Percentiles rank a stretch among this genome's conserved stretches.
phyloP scores from a whole-genome alignment of 345 rosid genomes.

The Draba incana region DNA sequence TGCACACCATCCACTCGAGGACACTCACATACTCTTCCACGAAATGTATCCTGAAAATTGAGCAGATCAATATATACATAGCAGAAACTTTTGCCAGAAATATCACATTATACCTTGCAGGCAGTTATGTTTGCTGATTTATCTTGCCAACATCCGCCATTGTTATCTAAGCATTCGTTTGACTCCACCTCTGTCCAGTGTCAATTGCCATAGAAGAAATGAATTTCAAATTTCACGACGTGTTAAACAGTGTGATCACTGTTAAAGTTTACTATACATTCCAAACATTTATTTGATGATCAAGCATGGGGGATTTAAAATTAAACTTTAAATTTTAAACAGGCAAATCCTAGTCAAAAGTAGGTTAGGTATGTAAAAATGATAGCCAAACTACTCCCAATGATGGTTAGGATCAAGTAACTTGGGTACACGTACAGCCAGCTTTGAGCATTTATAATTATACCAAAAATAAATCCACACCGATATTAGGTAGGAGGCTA shows the following conservation, averaged over 20 bases:
- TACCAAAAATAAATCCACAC: background rate
- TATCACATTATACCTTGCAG: slow-evolving; percentile 68
- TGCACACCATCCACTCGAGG: slow-evolving; percentile 91
- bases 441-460: background rate
- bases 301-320: background rate
- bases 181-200: slow-evolving; percentile 93
- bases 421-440: background rate
- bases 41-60: slow-evolving; percentile 82
- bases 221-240: background rate
- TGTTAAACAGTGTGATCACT: background rate
- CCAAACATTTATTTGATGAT: slow-evolving; percentile 1
- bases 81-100: background rate
- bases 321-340: background rate
- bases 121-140: slow-evolving; percentile 81
- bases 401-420: no score
- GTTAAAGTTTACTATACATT: background rate
- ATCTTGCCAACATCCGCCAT: slow-evolving; percentile 97
- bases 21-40: slow-evolving; percentile 94
- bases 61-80: slow-evolving; percentile 3
- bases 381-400: no score
- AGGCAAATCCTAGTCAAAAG: background rate
- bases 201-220: slow-evolving; percentile 13
- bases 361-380: no score
- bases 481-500: background rate
- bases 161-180: slow-evolving; percentile 89